These are phyloP conservation scores for Hysterangium stoloniferum DNA, from an alignment of 768 basidiomycete species.

Conservation along the genomic window DNA sequence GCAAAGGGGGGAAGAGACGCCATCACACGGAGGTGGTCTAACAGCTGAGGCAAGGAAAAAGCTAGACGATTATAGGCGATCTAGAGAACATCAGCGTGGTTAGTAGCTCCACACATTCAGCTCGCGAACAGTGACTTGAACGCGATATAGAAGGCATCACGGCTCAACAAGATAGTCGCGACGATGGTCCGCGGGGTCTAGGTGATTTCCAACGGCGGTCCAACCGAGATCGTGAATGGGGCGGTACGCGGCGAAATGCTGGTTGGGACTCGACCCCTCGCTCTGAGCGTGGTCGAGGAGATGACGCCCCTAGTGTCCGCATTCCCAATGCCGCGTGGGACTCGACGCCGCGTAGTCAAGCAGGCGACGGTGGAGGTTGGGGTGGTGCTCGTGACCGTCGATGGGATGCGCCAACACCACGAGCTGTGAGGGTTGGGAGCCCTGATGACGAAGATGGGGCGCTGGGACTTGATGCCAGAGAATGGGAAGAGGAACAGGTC, in stretches of 20 bases:
- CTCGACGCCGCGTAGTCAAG: constrained; percentile 66
- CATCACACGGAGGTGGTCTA: constrained; percentile 86
- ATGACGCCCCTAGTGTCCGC: constrained; percentile 75
- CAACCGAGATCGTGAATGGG: constrained; percentile 61
- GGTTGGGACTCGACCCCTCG: constrained; percentile 59
- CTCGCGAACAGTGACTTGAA: background rate
- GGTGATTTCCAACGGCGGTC: constrained; percentile 91
- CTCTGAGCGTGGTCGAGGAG: constrained; percentile 39
- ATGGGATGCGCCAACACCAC: constrained; percentile 85
- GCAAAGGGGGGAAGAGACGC: constrained; percentile 82
- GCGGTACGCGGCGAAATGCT: constrained; percentile 35
- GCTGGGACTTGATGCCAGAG: constrained; percentile 63
- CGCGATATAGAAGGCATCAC: constrained; percentile 56
- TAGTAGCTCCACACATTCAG: constrained; percentile 8
- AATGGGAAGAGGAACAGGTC: constrained; percentile 98
- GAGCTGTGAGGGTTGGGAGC: constrained; percentile 55
- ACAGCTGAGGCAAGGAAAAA: constrained; percentile 63
- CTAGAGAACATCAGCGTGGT: constrained; percentile 66
- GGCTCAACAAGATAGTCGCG: constrained; percentile 46
- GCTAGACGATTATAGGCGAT: constrained; percentile 71
- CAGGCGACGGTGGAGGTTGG: constrained; percentile 44
- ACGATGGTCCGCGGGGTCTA: constrained; percentile 65
- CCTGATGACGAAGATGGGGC: constrained; percentile 61
- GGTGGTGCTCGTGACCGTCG: constrained; percentile 42
- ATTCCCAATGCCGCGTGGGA: constrained; percentile 94